Evolutionary conservation across 73 alveolate genomes (phyloP), one percentile per base, ranked within the genome.

Genomic region (Loxodes magnus): DNA sequence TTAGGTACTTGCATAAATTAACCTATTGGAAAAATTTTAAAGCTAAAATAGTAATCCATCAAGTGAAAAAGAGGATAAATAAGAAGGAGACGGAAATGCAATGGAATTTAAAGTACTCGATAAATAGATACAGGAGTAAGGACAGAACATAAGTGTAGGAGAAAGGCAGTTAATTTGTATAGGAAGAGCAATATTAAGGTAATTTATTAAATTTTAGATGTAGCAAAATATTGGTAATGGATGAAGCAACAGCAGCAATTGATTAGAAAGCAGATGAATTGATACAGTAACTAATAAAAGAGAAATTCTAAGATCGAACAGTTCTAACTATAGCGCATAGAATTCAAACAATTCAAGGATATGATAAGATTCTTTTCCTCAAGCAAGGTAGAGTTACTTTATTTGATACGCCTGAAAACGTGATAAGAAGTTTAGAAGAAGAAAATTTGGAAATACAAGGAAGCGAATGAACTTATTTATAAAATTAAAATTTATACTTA

Each of bases 301-400:
- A 62, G 44, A 51, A 55, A 9, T 70, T 80, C 44, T 27, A 25
- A 22, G 64, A 55, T 51, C 67, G 87, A 2, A 80, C 94, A 14
- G 60, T 80, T 36, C 56, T 80, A 38, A 51, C 87, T 1, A 80
- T 80, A 25, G 94, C 94, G 2, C 94, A 80, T 41, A 74, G 94
- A 49, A 74, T 80, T 2, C 71, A 77, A 43, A 80, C 94, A 1
- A 79, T 80, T 36, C 41, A 76, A 55, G 65, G 69, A 37, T 43
- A 68, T 41, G 90, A 77, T 59, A 67, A 57, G 79, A 23, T 46
- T 7, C 15, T 46, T 5, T 10, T 46, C n/a, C 51, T 46, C 15
- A 23, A n/a, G 22, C 0, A 2, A 7, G 59, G 59, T n/a, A 19
- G 27, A 46, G 35, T 46, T 5, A 61, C 36, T 16, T 87, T 74